A percentile compares a stretch with the other conserved stretches of the same genome.
These are phyloP conservation scores for Madurella fahalii DNA, from an alignment of 2,329 filamentous ascomycete genomes.

Conservation along the genomic window DNA sequence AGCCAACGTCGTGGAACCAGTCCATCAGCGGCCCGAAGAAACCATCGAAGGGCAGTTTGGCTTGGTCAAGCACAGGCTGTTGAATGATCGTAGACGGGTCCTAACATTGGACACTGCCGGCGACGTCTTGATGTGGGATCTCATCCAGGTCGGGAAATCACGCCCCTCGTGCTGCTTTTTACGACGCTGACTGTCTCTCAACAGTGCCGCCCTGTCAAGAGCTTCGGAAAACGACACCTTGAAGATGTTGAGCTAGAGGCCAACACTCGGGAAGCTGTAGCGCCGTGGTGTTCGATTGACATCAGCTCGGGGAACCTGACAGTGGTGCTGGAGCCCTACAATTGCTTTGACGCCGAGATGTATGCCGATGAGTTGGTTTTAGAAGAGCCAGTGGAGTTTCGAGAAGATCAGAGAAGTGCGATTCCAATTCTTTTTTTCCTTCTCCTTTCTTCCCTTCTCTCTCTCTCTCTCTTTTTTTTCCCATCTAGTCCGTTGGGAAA, in stretches of 20 bases:
- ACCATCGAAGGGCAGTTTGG: conserved; percentile 94
- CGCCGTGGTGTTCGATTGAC: conserved; percentile 95
- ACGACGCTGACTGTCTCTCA: conserved; percentile 14
- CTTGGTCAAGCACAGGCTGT: conserved; percentile 83
- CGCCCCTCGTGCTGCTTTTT: not conserved
- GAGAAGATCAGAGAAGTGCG: conserved; percentile 90
- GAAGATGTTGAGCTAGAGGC: conserved; percentile 86
- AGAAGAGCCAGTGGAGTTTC: conserved; percentile 71
- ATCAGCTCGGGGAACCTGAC: conserved; percentile 88
- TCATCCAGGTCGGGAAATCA: conserved; percentile 62
- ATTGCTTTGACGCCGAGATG: conserved; percentile 95
- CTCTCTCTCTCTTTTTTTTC: not conserved
- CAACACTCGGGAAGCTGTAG: conserved; percentile 83
- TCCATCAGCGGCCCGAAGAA: conserved; percentile 66
- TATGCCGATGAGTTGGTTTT: conserved; percentile 86
- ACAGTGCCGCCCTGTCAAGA: conserved; percentile 79
- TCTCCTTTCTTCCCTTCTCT: too few relatives aligned
- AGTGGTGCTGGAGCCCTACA: conserved; percentile 87
- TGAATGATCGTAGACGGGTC: conserved; percentile 86
- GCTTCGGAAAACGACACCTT: conserved; percentile 90
- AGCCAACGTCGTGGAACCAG: conserved; percentile 52
- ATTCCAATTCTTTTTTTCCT: too few relatives aligned
- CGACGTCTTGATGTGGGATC: conserved; percentile 91
- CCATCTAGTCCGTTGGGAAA: not conserved
- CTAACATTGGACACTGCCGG: conserved; percentile 92